A percentile compares a stretch with the other conserved stretches of the same genome.
Conservation (phyloP, 441 rosid species). For the Eruca vesicaria region DNA sequence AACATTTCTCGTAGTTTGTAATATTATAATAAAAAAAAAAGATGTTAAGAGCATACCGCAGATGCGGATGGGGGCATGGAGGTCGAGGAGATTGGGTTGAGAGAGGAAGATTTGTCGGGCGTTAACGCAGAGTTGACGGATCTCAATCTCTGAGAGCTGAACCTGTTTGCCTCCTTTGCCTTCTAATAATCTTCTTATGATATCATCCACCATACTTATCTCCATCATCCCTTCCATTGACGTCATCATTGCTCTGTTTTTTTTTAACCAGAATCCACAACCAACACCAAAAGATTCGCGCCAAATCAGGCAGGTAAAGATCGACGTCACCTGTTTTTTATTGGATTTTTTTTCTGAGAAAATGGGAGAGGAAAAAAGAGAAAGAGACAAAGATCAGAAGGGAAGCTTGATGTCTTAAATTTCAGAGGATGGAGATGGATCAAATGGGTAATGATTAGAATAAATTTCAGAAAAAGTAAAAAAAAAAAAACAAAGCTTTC, state of each 20-base stretch:
- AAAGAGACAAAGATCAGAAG: slow-evolving; percentile 2
- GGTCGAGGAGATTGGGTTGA: slow-evolving; percentile 65
- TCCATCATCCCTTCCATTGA: slow-evolving; percentile 94
- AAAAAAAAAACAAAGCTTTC: background rate
- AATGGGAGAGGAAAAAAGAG: slow-evolving; percentile 16
- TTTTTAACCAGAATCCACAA: slow-evolving; percentile 14
- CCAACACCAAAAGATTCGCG: slow-evolving; percentile 16
- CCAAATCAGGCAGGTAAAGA: slow-evolving; percentile 22
- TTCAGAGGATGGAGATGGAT: slow-evolving; percentile 16
- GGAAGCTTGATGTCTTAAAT: slow-evolving; percentile 8
- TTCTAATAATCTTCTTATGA: slow-evolving; percentile 83
- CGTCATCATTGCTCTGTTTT: slow-evolving; percentile 46
- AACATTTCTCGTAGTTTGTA: background rate
- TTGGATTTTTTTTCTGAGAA: slow-evolving; percentile 12
- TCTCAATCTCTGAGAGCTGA: slow-evolving; percentile 93
- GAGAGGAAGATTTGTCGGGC: slow-evolving; percentile 94
- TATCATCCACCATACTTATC: slow-evolving; percentile 80
- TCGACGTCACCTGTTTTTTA: background rate
- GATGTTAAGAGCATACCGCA: slow-evolving; percentile 71
- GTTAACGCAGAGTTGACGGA: slow-evolving; percentile 94
- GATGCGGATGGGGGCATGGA: slow-evolving; percentile 82
- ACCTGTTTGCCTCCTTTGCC: slow-evolving; percentile 94
- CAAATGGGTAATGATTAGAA: slow-evolving; percentile 18
- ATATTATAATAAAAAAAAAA: background rate
- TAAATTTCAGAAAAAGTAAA: background rate